A percentile compares a stretch with the other conserved stretches of the same genome.
These are phyloP conservation scores for Lactarius quietus DNA, from an alignment of 768 basidiomycete genomes.

Conservation along the genomic window DNA sequence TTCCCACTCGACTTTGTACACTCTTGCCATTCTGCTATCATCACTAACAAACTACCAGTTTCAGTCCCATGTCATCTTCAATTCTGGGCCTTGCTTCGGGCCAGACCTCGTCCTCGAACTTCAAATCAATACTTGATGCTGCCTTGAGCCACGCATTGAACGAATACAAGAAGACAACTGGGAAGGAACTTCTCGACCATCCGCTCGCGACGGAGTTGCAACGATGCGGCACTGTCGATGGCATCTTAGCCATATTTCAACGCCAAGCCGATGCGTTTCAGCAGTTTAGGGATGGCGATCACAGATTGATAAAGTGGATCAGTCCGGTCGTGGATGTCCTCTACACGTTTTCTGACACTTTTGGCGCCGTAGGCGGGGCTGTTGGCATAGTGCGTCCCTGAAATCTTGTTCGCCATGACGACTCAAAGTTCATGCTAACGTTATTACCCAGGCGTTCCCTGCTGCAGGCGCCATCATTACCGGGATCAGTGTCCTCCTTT, in stretches of 20 bases:
- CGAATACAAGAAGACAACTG: background rate
- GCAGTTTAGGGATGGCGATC: background rate
- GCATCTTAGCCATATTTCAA: background rate
- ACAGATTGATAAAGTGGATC: background rate
- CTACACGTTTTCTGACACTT: background rate
- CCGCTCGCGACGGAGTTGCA: slow-evolving; percentile 1
- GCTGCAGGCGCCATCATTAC: background rate
- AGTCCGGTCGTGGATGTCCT: slow-evolving; percentile 1
- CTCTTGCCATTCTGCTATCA: too few species aligned
- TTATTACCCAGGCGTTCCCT: background rate
- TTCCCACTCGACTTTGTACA: too few species aligned
- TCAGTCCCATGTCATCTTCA: too few species aligned
- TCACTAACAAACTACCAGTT: too few species aligned
- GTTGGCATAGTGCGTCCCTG: background rate
- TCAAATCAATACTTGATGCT: background rate
- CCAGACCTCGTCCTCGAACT: background rate
- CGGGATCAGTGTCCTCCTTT: slow-evolving; percentile 9
- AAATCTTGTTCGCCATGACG: background rate
- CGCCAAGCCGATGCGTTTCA: background rate
- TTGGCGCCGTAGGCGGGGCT: background rate
- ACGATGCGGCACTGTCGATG: slow-evolving; percentile 1
- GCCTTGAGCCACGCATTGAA: background rate
- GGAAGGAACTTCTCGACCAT: background rate
- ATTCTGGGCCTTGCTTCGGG: background rate
- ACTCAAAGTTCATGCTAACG: background rate